Percentiles rank a stretch among this genome's conserved stretches.
phyloP scores from a whole-genome alignment of 164 flowering plant genomes.

The Amborella trichopoda region DNA sequence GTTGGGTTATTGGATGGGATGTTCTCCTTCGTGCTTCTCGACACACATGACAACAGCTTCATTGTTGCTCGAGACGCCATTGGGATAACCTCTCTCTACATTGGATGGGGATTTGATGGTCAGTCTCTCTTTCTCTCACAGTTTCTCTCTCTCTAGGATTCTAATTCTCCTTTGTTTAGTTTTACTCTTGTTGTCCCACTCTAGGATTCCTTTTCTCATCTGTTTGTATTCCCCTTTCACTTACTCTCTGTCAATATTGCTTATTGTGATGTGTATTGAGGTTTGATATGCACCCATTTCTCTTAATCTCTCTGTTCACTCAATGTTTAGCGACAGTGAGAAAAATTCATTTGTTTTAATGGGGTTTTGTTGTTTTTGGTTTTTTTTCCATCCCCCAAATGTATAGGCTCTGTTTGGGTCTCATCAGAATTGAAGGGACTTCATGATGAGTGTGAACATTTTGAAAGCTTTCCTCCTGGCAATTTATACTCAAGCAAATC shows the following conservation, averaged over 20 bases:
- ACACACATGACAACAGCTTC: slow-evolving; percentile 84
- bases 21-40: slow-evolving; percentile 85
- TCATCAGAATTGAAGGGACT: slow-evolving; percentile 88
- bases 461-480: slow-evolving; percentile 83
- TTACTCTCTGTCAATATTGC: too few relatives aligned
- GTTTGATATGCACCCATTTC: too few relatives aligned
- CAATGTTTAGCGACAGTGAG: too few relatives aligned
- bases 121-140: slow-evolving; percentile 3
- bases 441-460: slow-evolving; percentile 86
- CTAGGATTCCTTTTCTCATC: too few relatives aligned
- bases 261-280: too few relatives aligned
- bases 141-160: not conserved
- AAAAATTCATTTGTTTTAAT: too few relatives aligned
- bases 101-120: slow-evolving; percentile 99
- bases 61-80: slow-evolving; percentile 89
- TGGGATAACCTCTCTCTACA: slow-evolving; percentile 86
- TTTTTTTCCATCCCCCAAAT: too few relatives aligned
- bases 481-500: slow-evolving; percentile 84
- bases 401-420: slow-evolving; percentile 79
- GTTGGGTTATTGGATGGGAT: slow-evolving; percentile 95
- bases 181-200: not conserved
- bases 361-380: too few relatives aligned
- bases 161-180: too few relatives aligned
- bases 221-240: too few relatives aligned
- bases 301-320: too few relatives aligned